Percentiles rank a stretch among this genome's conserved stretches.
These are phyloP conservation scores for Phascolomyces articulosus DNA, from an alignment of 371 early-diverging fungal species.

Conservation along the genomic window DNA sequence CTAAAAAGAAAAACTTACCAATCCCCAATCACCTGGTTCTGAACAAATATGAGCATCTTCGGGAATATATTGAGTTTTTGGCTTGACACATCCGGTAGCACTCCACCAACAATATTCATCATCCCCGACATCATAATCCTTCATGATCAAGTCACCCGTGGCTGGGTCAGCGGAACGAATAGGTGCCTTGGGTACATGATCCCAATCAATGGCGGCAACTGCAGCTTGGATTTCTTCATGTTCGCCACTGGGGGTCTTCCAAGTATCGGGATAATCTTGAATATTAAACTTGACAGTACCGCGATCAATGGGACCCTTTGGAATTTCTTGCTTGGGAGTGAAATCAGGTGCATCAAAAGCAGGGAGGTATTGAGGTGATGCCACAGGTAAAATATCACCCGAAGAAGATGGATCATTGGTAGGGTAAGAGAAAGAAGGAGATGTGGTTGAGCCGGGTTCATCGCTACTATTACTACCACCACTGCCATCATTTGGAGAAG, in stretches of 20 bases:
- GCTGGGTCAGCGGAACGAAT: slow-evolving; percentile 17
- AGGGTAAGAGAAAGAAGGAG: neutral
- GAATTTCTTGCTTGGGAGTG: slow-evolving; percentile 7
- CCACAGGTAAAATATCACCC: slow-evolving; percentile 9
- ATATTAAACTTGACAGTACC: slow-evolving; percentile 16
- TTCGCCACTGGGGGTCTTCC: slow-evolving; percentile 25
- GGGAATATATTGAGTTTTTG: slow-evolving; percentile 44
- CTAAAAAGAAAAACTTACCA: slow-evolving; percentile 23
- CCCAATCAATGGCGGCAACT: slow-evolving; percentile 44
- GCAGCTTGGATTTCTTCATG: slow-evolving; percentile 39
- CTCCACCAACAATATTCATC: slow-evolving; percentile 48
- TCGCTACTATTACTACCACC: neutral
- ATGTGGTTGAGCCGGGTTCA: neutral
- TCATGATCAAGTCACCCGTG: slow-evolving; percentile 21
- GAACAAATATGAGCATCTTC: slow-evolving; percentile 42
- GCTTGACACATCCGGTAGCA: slow-evolving; percentile 41
- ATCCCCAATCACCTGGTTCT: slow-evolving; percentile 50
- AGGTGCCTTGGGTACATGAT: slow-evolving; percentile 42
- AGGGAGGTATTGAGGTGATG: slow-evolving; percentile 19
- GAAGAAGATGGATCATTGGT: slow-evolving; percentile 7
- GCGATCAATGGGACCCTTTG: slow-evolving; percentile 19
- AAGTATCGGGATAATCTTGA: slow-evolving; percentile 22
- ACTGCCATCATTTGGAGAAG: neutral
- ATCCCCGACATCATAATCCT: slow-evolving; percentile 21
- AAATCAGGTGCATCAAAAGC: slow-evolving; percentile 10